Percentiles rank a stretch among this genome's conserved stretches.
phyloP scores from a whole-genome alignment of 345 rosid genomes.

The Zanthoxylum bungeanum region DNA sequence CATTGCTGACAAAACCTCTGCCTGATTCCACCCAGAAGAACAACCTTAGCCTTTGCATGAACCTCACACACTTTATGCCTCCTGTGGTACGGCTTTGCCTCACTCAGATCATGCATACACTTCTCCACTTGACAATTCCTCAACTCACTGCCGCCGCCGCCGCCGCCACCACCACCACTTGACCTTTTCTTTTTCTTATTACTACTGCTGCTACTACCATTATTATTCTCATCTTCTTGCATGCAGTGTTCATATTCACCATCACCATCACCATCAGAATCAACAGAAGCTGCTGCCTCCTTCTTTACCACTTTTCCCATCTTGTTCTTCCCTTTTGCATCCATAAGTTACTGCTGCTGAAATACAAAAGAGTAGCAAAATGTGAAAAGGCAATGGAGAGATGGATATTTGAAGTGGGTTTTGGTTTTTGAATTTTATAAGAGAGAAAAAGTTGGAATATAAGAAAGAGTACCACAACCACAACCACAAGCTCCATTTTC shows the following conservation, averaged over 20 bases:
- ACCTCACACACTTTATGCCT: constrained; percentile 76
- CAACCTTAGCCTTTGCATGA: constrained; percentile 76
- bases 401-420: too few species aligned
- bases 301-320: constrained; percentile 21
- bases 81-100: constrained; percentile 55
- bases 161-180: constrained; percentile 14
- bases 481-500: constrained; percentile 22
- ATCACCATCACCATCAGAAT: constrained; percentile 20
- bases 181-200: constrained; percentile 34
- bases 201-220: background rate
- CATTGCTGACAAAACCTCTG: constrained; percentile 89
- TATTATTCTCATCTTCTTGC: constrained; percentile 26
- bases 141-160: constrained; percentile 27
- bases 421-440: background rate
- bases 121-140: constrained; percentile 67
- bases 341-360: constrained; percentile 14
- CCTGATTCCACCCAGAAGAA: constrained; percentile 47
- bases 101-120: constrained; percentile 53
- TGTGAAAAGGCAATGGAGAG: background rate
- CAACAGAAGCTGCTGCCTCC: constrained; percentile 18
- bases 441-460: background rate
- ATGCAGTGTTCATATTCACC: background rate
- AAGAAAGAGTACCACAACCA: constrained; percentile 37
- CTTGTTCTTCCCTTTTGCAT: constrained; percentile 27
- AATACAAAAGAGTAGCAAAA: background rate